Conservation (phyloP, 2,329 filamentous ascomycete genomes). For the Penicillium sp. region DNA sequence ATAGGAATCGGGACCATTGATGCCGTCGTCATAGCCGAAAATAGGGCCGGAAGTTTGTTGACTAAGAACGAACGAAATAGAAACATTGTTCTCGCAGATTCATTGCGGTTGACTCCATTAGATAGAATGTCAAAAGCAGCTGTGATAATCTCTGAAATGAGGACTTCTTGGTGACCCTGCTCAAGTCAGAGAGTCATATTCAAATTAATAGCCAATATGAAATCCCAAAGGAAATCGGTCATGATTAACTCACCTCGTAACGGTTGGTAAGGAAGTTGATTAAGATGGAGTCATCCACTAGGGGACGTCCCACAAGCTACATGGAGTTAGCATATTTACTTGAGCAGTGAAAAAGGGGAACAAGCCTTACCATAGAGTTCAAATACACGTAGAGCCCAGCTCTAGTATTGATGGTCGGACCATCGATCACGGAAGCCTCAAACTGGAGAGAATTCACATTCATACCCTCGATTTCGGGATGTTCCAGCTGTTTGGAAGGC, state of each 20-base stretch:
- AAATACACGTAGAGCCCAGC: conserved; percentile 85
- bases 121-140: conserved; percentile 89
- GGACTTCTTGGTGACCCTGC: conserved; percentile 75
- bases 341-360: not conserved
- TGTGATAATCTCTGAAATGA: conserved; percentile 80
- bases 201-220: not conserved
- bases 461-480: conserved; percentile 46
- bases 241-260: conserved; percentile 66
- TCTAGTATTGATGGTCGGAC: conserved; percentile 74
- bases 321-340: conserved; percentile 35
- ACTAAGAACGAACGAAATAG: conserved; percentile 85
- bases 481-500: conserved; percentile 47
- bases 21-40: conserved; percentile 61
- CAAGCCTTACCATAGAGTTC: conserved; percentile 68
- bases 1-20: conserved; percentile 64
- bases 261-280: conserved; percentile 82
- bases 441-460: conserved; percentile 57
- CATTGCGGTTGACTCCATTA: conserved; percentile 77
- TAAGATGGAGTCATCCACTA: conserved; percentile 79
- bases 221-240: not conserved
- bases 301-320: conserved; percentile 77
- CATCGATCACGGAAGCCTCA: conserved; percentile 62
- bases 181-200: not conserved
- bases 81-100: conserved; percentile 65
- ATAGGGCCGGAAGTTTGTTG: conserved; percentile 68